Evolutionary conservation across 2,329 filamentous ascomycete genomes (phyloP), one percentile per base, ranked within the genome.

Genomic region (Polychaeton citri): DNA sequence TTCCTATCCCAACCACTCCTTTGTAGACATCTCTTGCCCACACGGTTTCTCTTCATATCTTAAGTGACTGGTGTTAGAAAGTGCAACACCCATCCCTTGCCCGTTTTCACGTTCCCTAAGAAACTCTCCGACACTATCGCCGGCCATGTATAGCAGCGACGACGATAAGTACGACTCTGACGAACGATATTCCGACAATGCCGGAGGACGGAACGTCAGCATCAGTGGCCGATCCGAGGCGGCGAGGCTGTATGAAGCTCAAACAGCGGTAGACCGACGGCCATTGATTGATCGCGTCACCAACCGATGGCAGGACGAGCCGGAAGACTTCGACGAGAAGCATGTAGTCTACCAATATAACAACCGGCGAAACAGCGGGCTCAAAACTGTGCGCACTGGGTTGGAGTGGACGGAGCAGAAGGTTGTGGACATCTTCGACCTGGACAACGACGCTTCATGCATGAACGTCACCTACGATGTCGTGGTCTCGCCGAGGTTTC

Each of bases 391-490:
- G 30, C 16, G 20, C 30, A 36, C 18, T 9, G 24, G 24, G 18
- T 20, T 36, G 35, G 13, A 20, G 26, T 21, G 30, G 35, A 32
- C 28, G 21, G 32, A 19, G 18, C 13, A 17, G 6, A 18, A 9
- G 31, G 16, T 33, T 38, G 37, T 49, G 31, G 30, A 36, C 13
- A 43, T 57, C 39, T 56, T 58, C 41, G 57, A 59, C 32, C 36
- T 51, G 18, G 53, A 54, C 10, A 54, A 58, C 10, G 59, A 63
- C 12, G 40, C 37, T 12, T 51, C 49, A 21, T 50, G 46, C 35
- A 43, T 46, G 2, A 50, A 41, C 31, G 36, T 43, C 15, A 45
- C 36, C 6, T 39, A 38, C 24, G 34, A 43, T 12, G 21, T 46
- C 10, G 21, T 43, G 28, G 19, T 34, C 13, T 46, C 43, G 4